Conservation (phyloP, 768 basidiomycete genomes). For the Phylloporus sp. region DNA sequence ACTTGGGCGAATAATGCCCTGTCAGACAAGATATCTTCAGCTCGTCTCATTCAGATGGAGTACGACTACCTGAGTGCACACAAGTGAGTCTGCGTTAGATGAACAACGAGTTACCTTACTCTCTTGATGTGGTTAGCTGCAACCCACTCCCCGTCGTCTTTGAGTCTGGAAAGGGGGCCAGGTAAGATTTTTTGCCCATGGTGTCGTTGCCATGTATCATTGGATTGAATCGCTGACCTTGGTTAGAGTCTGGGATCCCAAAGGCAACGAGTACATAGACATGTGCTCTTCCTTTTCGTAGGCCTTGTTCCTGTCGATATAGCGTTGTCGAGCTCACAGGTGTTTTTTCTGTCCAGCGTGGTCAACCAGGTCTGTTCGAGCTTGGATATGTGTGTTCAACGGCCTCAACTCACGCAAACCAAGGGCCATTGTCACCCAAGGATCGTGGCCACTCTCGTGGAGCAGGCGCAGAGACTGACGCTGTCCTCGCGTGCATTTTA, state of each 20-base stretch:
- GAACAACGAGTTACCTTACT: conserved; percentile 33
- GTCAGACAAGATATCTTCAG: conserved; percentile 43
- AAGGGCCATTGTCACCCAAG: conserved; percentile 92
- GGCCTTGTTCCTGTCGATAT: conserved; percentile 29
- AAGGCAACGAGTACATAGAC: conserved; percentile 94
- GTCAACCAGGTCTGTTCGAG: conserved; percentile 80
- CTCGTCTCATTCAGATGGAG: conserved; percentile 75
- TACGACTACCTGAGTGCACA: conserved; percentile 81
- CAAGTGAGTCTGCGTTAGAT: conserved; percentile 84
- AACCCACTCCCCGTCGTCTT: conserved; percentile 95
- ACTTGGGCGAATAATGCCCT: neutral
- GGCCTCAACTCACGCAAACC: conserved; percentile 12
- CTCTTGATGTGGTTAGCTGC: conserved; percentile 67
- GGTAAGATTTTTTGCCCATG: conserved; percentile 57
- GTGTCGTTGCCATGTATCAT: neutral
- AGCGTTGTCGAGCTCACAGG: neutral
- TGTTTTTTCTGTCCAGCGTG: conserved; percentile 53
- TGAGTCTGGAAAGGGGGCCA: conserved; percentile 83
- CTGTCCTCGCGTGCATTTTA: conserved; percentile 96
- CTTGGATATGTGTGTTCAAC: neutral
- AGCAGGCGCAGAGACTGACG: conserved; percentile 87
- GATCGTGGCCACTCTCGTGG: conserved; percentile 75
- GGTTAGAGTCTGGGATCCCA: conserved; percentile 82
- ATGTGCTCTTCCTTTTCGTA: conserved; percentile 98
- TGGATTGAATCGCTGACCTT: conserved; percentile 3